Conservation (phyloP, 345 rosid species). For the Mangifera indica region DNA sequence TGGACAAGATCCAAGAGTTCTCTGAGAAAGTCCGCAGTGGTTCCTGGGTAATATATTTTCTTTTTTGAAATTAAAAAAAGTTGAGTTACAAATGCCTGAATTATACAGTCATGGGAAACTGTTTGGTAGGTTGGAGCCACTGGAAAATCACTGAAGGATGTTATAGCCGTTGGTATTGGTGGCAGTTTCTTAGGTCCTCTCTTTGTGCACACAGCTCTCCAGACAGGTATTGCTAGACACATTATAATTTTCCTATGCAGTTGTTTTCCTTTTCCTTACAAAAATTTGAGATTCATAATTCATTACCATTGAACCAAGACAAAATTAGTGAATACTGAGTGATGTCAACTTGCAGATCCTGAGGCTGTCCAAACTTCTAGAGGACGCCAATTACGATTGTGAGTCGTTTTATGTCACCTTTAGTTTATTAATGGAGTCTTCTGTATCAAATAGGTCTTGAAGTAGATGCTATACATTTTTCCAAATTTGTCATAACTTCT, state of each 20-base stretch:
- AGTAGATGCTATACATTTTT: constrained; percentile 3
- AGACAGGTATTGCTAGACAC: constrained; percentile 57
- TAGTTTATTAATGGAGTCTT: neutral
- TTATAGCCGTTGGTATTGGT: constrained; percentile 88
- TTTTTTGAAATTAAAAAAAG: constrained; percentile 7
- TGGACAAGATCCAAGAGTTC: constrained; percentile 82
- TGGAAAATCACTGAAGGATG: constrained; percentile 81
- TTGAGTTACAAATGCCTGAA: constrained; percentile 10
- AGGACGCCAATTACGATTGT: constrained; percentile 91
- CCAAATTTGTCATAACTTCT: constrained; percentile 16
- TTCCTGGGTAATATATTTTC: constrained; percentile 65
- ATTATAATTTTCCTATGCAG: neutral
- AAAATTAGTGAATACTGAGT: constrained; percentile 15
- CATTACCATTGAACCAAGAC: constrained; percentile 7
- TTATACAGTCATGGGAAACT: constrained; percentile 23
- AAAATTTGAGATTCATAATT: constrained; percentile 23
- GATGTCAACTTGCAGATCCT: constrained; percentile 56
- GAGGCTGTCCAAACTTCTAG: constrained; percentile 67
- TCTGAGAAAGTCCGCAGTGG: constrained; percentile 87
- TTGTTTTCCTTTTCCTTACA: constrained; percentile 10
- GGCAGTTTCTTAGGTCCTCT: constrained; percentile 98
- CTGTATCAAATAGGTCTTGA: constrained; percentile 2
- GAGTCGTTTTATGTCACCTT: constrained; percentile 30
- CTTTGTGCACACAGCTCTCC: constrained; percentile 91
- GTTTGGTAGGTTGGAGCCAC: constrained; percentile 86